Base-by-base conservation (phyloP, 2,329 filamentous ascomycete species). In the Cercospora berteroae region DNA sequence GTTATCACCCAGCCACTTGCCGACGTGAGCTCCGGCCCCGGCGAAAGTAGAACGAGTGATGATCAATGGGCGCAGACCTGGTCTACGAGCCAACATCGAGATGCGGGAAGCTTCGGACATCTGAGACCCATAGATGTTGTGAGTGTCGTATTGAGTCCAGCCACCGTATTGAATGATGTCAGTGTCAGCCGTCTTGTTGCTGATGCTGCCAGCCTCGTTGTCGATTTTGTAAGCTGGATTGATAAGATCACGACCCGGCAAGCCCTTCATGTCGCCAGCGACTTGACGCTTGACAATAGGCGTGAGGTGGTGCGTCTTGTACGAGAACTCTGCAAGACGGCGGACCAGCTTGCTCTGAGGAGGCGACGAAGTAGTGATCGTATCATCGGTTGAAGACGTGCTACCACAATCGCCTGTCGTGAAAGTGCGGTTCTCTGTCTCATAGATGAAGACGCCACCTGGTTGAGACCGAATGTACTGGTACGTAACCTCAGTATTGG, bases 41-140 rank as follows among this genome's bases (percentile, higher is more conserved):
- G 90, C 88, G 74, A 91, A 94, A 0, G 90, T 94, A 20, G 88
- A 90, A 25, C 91, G 87, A 0, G 90, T 92, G 71, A 94, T 91
- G 58, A 94, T 82, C 67, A 94, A 77, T 1, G 91, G 90, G 0
- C 91, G 86, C 5, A 87, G 79, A 0, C 78, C 77, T 0, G 91
- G 90, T 0, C 90, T 86, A 8, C 90, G 86, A 12, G 81, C 78
- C 6, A 87, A 77, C 90, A 94, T 91, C 1, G 91, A 88, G 12
- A 84, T 78, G 62, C 87, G 85, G 0, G 89, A 90, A 4, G 86
- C 81, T 18, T 83, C 79, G 1, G 88, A 90, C 90, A 93, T 94
- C 88, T 92, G 84, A 73, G 86, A 86, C 1, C 91, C 91, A 76
- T 91, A 93, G 1, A 93, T 78, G 72, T 93, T 93, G 77, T 94